Base-by-base conservation (phyloP, 371 early-diverging fungal genomes). In the Zychaea mexicana region DNA sequence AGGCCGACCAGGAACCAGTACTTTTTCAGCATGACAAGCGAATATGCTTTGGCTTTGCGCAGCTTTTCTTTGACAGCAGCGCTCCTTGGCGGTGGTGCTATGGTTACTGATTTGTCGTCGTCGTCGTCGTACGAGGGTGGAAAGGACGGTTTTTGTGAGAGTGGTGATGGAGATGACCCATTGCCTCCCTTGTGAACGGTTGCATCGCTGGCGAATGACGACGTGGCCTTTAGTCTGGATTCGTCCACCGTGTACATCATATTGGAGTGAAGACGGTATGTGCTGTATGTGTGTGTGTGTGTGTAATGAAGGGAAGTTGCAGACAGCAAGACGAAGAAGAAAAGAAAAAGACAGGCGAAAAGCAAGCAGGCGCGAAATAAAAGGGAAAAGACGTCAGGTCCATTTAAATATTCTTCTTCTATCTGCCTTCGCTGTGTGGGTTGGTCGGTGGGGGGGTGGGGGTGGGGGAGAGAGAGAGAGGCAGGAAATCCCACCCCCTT, bases 1-100 rank as follows among this genome's bases (percentile, higher is more conserved):
- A 90, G 80, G 19, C 89, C 88, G 54, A 84, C 60, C 28, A 81
- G 62, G 65, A 85, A 85, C 85, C 85, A 85, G 55, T 83, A 71
- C 27, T 69, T 69, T 24, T 57, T 61, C 12, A 67, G 36, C 7
- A 63, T 31, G 2, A 19, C 26, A 17, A 66, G 30, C 2, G 45
- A n/a, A 10, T 56, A n/a, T 9, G 60, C 19, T 67, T 67, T 64
- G 45, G 36, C 33, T 53, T 61, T 61, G 31, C n/a, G 28, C 27
- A 61, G 7, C 31, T 46, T 21, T 19, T 32, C 26, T 54, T 45
- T 39, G 42, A 24, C 42, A 3, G 8, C 17, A 13, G n/a, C 39
- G 10, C 17, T 15, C 9, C 22, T 24, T 7, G 38, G 53, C 33
- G 66, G 54, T 36, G 57, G 22, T 52, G 64, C 49, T 27, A 60